phyloP scores from a whole-genome alignment of 345 rosid genomes.

The Populus tremula region DNA sequence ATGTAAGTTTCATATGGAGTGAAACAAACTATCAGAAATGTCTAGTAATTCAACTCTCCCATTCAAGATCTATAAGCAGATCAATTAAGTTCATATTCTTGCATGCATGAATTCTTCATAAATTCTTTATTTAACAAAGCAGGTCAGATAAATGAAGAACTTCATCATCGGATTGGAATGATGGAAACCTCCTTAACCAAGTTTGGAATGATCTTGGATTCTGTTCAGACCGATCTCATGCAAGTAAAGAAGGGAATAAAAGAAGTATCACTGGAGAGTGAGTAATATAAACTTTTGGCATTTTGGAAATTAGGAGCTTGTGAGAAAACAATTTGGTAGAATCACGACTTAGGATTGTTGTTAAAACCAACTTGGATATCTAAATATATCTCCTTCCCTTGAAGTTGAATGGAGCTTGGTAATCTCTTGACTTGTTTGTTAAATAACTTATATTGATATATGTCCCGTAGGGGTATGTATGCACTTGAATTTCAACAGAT shows the following conservation, averaged over 20 bases:
- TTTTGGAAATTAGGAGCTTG: constrained; percentile 1
- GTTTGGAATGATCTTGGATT: constrained; percentile 72
- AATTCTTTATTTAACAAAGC: constrained; percentile 24
- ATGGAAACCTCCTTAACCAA: constrained; percentile 76
- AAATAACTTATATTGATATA: neutral
- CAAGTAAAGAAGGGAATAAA: constrained; percentile 79
- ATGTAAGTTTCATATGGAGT: constrained; percentile 35
- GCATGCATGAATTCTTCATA: neutral
- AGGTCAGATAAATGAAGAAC: constrained; percentile 71
- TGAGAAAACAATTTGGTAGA: constrained; percentile 1
- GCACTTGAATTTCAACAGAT: neutral
- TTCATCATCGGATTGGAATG: constrained; percentile 62
- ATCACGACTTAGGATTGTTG: neutral
- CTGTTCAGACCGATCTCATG: constrained; percentile 78
- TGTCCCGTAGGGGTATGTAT: neutral
- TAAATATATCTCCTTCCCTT: neutral
- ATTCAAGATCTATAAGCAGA: neutral
- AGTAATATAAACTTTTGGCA: constrained; percentile 28
- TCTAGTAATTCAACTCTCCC: neutral
- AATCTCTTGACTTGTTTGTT: neutral
- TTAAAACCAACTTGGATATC: neutral
- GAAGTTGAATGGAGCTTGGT: neutral
- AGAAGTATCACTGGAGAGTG: constrained; percentile 65
- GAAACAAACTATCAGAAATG: neutral
- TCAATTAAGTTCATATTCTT: neutral